phyloP scores from a whole-genome alignment of 1,284 basidiomycete species.

The Lentinula novae-zelandiae region DNA sequence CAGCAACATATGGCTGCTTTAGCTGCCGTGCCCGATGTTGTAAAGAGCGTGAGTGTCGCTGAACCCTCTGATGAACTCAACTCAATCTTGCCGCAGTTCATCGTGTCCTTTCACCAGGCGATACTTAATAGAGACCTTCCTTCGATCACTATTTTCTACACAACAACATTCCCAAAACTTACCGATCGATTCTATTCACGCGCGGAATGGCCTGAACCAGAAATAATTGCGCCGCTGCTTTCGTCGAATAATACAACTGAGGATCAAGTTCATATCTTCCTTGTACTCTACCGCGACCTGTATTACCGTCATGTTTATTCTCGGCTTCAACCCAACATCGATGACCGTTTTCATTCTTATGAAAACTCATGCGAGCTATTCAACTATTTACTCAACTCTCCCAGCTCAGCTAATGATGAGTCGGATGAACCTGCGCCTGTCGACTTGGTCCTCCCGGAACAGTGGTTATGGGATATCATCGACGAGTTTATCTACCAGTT shows the following conservation, averaged over 20 bases:
- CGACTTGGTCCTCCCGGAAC: conserved; percentile 86
- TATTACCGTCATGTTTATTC: conserved; percentile 97
- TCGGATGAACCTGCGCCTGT: conserved; percentile 93
- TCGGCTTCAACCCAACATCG: conserved; percentile 89
- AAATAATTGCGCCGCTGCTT: conserved; percentile 83
- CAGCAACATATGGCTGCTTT: conserved; percentile 80
- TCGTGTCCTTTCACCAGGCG: conserved; percentile 88
- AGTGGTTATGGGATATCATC: conserved; percentile 99
- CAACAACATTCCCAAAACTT: conserved; percentile 94
- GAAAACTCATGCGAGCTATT: conserved; percentile 98
- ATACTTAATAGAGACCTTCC: conserved; percentile 83
- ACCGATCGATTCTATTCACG: conserved; percentile 95
- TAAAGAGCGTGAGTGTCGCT: conserved; percentile 63
- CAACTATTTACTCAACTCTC: conserved; percentile 78
- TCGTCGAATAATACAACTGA: conserved; percentile 1
- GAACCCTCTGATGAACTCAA: not conserved
- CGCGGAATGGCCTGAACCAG: conserved; percentile 97
- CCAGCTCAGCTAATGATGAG: not conserved
- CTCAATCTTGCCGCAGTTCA: conserved; percentile 54
- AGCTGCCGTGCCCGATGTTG: conserved; percentile 74
- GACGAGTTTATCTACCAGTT: conserved; percentile 99
- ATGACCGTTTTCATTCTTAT: conserved; percentile 98
- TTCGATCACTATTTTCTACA: conserved; percentile 90
- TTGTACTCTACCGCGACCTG: conserved; percentile 94
- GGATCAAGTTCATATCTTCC: conserved; percentile 80